These are phyloP conservation scores for Phytophthora tentaculata DNA, from an alignment of 352 stramenopile genomes.

Conservation along the genomic window DNA sequence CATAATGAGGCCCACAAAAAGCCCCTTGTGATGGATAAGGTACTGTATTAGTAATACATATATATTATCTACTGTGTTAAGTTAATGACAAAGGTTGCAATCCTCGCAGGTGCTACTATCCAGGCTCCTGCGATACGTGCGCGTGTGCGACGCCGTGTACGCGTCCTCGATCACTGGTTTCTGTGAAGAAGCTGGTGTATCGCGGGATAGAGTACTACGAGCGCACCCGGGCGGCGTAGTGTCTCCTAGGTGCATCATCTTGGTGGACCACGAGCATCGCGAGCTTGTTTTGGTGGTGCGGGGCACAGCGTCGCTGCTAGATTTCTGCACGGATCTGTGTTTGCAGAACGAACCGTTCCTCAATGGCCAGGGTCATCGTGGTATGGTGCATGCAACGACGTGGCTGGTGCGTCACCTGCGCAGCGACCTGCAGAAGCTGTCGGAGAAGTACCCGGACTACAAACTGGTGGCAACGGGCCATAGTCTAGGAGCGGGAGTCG, in stretches of 20 bases:
- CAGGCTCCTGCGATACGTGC: conserved; percentile 58
- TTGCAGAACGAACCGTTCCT: conserved; percentile 79
- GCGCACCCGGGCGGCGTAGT: conserved; percentile 72
- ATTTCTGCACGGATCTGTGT: conserved; percentile 86
- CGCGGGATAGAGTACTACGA: conserved; percentile 46
- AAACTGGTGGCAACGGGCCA: conserved; percentile 68
- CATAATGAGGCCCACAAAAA: conserved; percentile 39
- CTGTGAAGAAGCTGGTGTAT: conserved; percentile 57
- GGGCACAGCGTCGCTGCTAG: conserved; percentile 75
- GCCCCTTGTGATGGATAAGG: conserved; percentile 30
- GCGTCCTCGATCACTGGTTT: conserved; percentile 59
- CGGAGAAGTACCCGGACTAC: conserved; percentile 57
- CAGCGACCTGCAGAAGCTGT: conserved; percentile 53
- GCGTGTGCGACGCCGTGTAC: conserved; percentile 76
- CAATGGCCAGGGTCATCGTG: conserved; percentile 74
- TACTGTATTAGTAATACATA: conserved; percentile 6
- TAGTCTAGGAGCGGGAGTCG: conserved; percentile 72
- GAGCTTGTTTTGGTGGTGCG: conserved; percentile 73
- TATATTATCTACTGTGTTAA: too few species aligned
- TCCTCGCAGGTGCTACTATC: conserved; percentile 25
- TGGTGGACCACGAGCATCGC: conserved; percentile 57
- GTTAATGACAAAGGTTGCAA: conserved; percentile 2
- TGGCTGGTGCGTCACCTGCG: conserved; percentile 72
- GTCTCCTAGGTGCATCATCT: conserved; percentile 76
- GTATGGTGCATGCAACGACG: conserved; percentile 77